Conservation (phyloP, 2,329 filamentous ascomycete genomes). For the Alternaria sp. region DNA sequence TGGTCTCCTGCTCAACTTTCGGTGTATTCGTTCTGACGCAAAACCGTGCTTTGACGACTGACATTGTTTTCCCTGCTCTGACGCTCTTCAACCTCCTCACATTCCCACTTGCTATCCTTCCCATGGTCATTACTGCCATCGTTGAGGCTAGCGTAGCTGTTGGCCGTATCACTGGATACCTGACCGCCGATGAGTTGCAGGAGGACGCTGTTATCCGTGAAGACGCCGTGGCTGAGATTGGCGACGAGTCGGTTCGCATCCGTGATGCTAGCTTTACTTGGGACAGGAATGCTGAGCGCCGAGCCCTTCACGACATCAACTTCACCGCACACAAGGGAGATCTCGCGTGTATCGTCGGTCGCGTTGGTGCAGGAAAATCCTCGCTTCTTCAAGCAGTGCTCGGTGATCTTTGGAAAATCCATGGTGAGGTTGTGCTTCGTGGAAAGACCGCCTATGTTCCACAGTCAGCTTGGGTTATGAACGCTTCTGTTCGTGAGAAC, state of each 20-base stretch:
- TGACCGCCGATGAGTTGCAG: constrained; percentile 90
- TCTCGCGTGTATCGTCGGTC: constrained; percentile 88
- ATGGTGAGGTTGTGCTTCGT: constrained; percentile 82
- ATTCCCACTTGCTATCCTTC: constrained; percentile 90
- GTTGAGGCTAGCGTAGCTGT: constrained; percentile 96
- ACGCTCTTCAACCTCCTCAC: constrained; percentile 96
- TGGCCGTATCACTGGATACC: constrained; percentile 81
- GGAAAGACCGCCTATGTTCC: constrained; percentile 90
- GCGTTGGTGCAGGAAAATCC: constrained; percentile 95
- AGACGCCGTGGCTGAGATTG: constrained; percentile 74
- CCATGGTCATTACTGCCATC: constrained; percentile 97
- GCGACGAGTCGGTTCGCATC: constrained; percentile 86
- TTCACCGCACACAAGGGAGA: constrained; percentile 92
- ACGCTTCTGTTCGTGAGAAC: constrained; percentile 95
- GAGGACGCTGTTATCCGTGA: constrained; percentile 77
- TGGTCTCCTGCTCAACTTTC: constrained; percentile 97
- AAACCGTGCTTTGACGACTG: constrained; percentile 82
- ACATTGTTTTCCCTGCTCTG: constrained; percentile 92
- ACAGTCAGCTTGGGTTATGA: constrained; percentile 96
- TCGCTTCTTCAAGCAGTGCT: constrained; percentile 88
- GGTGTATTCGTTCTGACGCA: constrained; percentile 89
- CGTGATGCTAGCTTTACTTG: constrained; percentile 91
- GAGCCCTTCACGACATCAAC: constrained; percentile 81
- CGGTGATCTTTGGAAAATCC: constrained; percentile 89
- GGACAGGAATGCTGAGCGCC: constrained; percentile 78